Conservation (phyloP, 2,329 filamentous ascomycete species). For the Beauveria australis region DNA sequence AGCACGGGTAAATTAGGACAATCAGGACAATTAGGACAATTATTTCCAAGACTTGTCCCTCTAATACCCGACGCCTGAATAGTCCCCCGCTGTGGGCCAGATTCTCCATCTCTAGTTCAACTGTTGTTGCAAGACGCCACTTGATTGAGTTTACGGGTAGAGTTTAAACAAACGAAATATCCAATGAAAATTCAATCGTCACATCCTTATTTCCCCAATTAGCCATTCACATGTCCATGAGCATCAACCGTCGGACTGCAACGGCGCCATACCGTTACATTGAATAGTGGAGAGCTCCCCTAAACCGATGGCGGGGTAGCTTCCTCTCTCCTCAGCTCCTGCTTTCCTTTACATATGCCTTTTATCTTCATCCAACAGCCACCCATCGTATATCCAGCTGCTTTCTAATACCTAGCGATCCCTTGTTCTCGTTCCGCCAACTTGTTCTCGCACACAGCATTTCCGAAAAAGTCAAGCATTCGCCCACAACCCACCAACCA, state of each 20-base stretch:
- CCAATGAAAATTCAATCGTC: not conserved
- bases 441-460: not conserved
- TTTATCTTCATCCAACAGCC: not conserved
- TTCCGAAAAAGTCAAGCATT: not conserved
- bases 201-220: not conserved
- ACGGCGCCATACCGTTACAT: not conserved
- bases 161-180: not conserved
- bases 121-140: not conserved
- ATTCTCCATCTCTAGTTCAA: not conserved
- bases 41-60: not conserved
- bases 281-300: conserved; percentile 6
- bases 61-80: not conserved
- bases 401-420: not conserved
- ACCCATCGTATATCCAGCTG: not conserved
- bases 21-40: not conserved
- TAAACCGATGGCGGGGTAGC: conserved; percentile 6
- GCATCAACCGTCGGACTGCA: not conserved
- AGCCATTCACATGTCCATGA: not conserved
- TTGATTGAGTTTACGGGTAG: not conserved
- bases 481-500: not conserved
- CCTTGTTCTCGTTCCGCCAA: not conserved
- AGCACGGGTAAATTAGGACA: not conserved
- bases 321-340: not conserved
- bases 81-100: not conserved
- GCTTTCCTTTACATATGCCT: not conserved